Base-by-base conservation (phyloP, 2,329 filamentous ascomycete species). In the Cadophora malorum region DNA sequence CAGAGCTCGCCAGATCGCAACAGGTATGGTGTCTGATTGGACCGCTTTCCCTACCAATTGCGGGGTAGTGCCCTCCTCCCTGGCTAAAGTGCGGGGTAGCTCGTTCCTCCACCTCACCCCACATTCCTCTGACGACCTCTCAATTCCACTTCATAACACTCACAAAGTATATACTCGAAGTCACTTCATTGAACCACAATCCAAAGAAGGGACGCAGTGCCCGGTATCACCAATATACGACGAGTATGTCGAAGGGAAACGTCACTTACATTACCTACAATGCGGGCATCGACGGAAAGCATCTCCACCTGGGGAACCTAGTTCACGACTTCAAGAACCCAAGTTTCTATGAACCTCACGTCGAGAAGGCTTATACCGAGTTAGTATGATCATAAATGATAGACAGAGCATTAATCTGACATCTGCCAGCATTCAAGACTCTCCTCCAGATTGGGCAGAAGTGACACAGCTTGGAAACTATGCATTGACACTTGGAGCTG, bases 231-330 rank as follows among this genome's bases (percentile, higher is more conserved):
- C 21, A 55, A 21, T 12, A 35, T 45, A 12, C 21, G 10, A 33
- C 52, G 21, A 60, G n/a, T 12, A 66, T 66, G 58, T 66, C 65
- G 50, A 58, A 62, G 23, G 33, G 19, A 49, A 69, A 69, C 41
- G 66, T 60, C 12, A 72, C 71, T 12, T 72, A 73, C 59, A 47
- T 70, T 49, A 72, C 71, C 14, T 74, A 74, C 64, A 71, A 71
- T 65, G 53, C 64, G 16, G 71, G 72, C 35, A 35, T 70, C 23
- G 67, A 70, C 53, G 64, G 65, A 19, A 73, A 73, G 45, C 60
- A 73, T 41, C 61, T 74, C 35, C 71, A 73, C 56, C 66, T 74
- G 6, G 71, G 72, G 59, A 74, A 73, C 50, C 69, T 74, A 19
- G 71, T 73, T 19, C 71, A 74, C 63, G 69, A 73, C 58, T 70